Base-by-base conservation (phyloP, 768 basidiomycete genomes). In the Boletus rubroflammeus region DNA sequence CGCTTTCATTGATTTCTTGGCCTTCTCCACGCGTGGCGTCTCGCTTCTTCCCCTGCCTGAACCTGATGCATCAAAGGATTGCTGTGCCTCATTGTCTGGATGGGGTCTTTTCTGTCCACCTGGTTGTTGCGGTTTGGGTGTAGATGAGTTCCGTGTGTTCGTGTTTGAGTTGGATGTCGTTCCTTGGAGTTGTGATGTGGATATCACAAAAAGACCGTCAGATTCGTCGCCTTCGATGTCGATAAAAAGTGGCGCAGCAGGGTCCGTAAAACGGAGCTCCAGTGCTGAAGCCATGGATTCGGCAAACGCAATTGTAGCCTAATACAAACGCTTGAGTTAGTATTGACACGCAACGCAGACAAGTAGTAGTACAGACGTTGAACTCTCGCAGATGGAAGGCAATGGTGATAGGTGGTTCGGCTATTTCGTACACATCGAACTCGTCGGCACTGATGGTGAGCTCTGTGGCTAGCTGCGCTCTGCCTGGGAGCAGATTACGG, bases 321-420 rank as follows among this genome's bases (percentile, higher is more conserved):
- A 58, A 17, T 35, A 28, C n/a, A 45, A 19, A 47, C 23, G n/a
- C 10, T 28, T 3, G 14, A 47, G 35, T 57, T 32, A 53, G 28
- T 23, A 40, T n/a, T 23, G 43, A 44, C 2, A 23, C 28, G 41
- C 11, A 5, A 44, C 6, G 29, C 11, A 23, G 34, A 29, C 28
- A 50, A 40, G 45, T 0, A 51, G 41, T 39, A 43, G 32, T 40
- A 56, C 55, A 41, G 77, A 90, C 91, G 55, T 84, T 90, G 71
- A 93, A 91, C 72, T 93, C 91, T 35, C 86, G 82, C 28, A 93
- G 71, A 70, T 92, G 90, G 61, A 93, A 91, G 1, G 83, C 84
- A 48, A 93, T 80, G 4, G 81, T 84, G 31, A 80, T 80, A 1
- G 91, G 87, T 17, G 80, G 72, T 10, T 77, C 72, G 61, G 76